phyloP scores from a whole-genome alignment of 1,139 yeast species.

The Lizanozyma gosingica region DNA sequence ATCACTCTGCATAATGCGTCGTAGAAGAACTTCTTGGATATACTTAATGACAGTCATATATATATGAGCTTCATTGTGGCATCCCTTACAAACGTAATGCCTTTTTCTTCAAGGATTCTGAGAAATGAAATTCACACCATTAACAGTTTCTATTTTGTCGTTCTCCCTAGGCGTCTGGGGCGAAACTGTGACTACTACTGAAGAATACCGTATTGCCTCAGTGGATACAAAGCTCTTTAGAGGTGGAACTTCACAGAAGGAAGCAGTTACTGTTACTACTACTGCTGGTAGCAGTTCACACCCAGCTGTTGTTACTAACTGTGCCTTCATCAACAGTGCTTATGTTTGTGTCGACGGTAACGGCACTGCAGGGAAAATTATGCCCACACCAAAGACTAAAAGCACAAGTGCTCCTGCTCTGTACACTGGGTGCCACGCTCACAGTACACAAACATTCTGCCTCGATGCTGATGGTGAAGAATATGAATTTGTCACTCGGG shows the following conservation, averaged over 20 bases:
- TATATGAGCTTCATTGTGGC: too few species aligned
- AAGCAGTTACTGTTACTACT: conserved; percentile 2
- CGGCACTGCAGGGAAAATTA: conserved; percentile 21
- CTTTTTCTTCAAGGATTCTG: too few species aligned
- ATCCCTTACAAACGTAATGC: too few species aligned
- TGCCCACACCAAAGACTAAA: conserved; percentile 19
- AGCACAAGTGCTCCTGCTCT: conserved; percentile 12
- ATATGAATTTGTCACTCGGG: conserved; percentile 15
- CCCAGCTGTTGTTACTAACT: conserved; percentile 13
- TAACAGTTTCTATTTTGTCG: too few species aligned
- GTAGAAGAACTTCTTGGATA: too few species aligned
- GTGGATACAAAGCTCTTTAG: not conserved
- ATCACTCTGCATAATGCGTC: too few species aligned
- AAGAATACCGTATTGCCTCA: conserved; percentile 1
- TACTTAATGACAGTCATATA: too few species aligned
- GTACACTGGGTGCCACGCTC: conserved; percentile 22
- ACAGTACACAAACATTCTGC: conserved; percentile 18
- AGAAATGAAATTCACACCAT: too few species aligned
- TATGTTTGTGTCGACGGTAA: conserved; percentile 17
- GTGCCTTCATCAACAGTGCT: conserved; percentile 21
- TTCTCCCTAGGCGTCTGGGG: not conserved
- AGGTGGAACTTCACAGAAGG: conserved; percentile 1
- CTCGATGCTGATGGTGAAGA: conserved; percentile 12
- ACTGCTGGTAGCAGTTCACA: conserved; percentile 4
- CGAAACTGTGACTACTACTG: conserved; percentile 4